These are phyloP conservation scores for Lasiosphaeria ovina DNA, from an alignment of 495 filamentous ascomycete genomes.

Conservation along the genomic window DNA sequence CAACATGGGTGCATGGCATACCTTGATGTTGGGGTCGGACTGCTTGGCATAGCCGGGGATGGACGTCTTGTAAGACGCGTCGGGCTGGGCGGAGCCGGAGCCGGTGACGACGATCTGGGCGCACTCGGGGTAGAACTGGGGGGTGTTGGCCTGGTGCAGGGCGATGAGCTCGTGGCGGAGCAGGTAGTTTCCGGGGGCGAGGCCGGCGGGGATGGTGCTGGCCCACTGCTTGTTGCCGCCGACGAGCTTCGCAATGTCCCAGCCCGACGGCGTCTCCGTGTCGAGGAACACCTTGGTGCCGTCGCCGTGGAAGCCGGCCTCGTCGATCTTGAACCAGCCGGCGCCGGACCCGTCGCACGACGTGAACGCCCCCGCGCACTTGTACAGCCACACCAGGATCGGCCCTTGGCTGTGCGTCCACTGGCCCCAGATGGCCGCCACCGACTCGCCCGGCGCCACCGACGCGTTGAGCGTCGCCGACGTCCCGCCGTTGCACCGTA, in stretches of 20 bases:
- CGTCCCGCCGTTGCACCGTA: constrained; percentile 58
- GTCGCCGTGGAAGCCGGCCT: constrained; percentile 46
- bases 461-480: constrained; percentile 43
- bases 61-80: constrained; percentile 40
- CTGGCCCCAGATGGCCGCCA: constrained; percentile 52
- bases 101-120: constrained; percentile 55
- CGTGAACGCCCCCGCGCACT: constrained; percentile 47
- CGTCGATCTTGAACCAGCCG: constrained; percentile 62
- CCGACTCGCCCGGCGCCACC: constrained; percentile 44
- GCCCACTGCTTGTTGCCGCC: constrained; percentile 51
- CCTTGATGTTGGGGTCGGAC: constrained; percentile 51
- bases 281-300: constrained; percentile 33
- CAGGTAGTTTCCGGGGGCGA: constrained; percentile 58
- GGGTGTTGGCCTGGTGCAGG: constrained; percentile 58
- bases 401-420: constrained; percentile 60
- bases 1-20: constrained; percentile 20
- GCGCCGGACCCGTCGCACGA: constrained; percentile 45
- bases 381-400: constrained; percentile 55
- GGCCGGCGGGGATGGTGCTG: constrained; percentile 47
- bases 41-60: constrained; percentile 53
- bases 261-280: constrained; percentile 28
- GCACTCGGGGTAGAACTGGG: constrained; percentile 62
- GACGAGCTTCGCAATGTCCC: constrained; percentile 40
- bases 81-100: constrained; percentile 44
- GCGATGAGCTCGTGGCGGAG: constrained; percentile 60